Conservation (phyloP, 2,329 filamentous ascomycete species). For the Aureobasidium sp. region DNA sequence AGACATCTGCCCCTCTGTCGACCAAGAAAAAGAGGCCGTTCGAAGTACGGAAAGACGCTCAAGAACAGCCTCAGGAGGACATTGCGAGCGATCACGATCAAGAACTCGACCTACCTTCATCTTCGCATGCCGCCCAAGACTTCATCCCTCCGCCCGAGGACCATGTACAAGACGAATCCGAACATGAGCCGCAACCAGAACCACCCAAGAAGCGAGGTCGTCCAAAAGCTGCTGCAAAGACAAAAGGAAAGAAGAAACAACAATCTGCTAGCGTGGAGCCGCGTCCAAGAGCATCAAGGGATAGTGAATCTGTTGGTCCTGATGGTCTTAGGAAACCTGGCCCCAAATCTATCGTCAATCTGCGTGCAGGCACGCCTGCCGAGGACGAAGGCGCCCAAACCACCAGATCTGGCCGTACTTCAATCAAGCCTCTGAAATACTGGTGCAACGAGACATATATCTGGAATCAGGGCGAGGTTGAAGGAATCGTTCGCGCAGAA, state of each 20-base stretch:
- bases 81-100: constrained; percentile 1
- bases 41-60: not conserved
- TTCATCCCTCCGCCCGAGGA: constrained; percentile 12
- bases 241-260: constrained; percentile 11
- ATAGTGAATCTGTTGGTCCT: constrained; percentile 22
- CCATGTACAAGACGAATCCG: constrained; percentile 1
- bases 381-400: constrained; percentile 52
- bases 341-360: constrained; percentile 16
- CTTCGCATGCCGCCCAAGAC: constrained; percentile 1
- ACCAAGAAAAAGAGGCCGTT: constrained; percentile 14
- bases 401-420: constrained; percentile 70
- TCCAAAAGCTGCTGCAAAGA: not conserved
- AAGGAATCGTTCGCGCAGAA: constrained; percentile 70
- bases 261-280: not conserved
- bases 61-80: not conserved
- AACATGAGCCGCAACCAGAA: constrained; percentile 6
- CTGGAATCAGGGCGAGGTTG: constrained; percentile 61
- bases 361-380: constrained; percentile 33
- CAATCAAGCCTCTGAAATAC: constrained; percentile 70
- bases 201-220: constrained; percentile 14
- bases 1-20: not conserved
- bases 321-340: constrained; percentile 16
- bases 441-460: constrained; percentile 81
- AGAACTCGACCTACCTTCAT: constrained; percentile 3
- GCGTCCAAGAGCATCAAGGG: constrained; percentile 1